A percentile compares a stretch with the other conserved stretches of the same genome.
These are phyloP conservation scores for Syzygium jambos DNA, from an alignment of 345 rosid species.

Conservation along the genomic window DNA sequence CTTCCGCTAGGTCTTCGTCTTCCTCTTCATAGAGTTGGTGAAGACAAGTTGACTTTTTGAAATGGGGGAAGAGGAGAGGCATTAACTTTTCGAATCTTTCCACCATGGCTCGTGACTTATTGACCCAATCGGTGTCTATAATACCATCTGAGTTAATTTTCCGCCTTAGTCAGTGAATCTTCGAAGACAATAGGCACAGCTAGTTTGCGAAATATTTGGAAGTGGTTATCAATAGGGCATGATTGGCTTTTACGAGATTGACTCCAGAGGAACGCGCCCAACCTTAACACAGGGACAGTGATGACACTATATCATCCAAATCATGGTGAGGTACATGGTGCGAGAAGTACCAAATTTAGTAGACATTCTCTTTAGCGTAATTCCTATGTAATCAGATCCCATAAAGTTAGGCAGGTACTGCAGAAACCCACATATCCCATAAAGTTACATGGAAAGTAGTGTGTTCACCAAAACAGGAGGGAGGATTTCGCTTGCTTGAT, in stretches of 20 bases:
- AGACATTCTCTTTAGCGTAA: not conserved
- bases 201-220: not conserved
- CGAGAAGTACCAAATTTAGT: not conserved
- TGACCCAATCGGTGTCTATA: not conserved
- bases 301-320: not conserved
- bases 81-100: not conserved
- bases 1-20: no score
- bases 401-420: no score
- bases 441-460: no score
- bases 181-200: not conserved
- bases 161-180: not conserved
- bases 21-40: not conserved
- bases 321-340: not conserved
- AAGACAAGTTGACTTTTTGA: not conserved
- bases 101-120: not conserved
- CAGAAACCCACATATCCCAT: no score
- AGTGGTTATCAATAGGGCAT: not conserved
- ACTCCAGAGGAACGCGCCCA: not conserved
- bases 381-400: not conserved
- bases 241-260: not conserved
- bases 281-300: not conserved
- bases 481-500: no score
- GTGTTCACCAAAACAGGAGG: no score
- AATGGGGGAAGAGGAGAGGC: not conserved
- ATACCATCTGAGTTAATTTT: not conserved